These are phyloP conservation scores for Backusella macrospora DNA, from an alignment of 192 early-diverging fungal species.

Conservation along the genomic window DNA sequence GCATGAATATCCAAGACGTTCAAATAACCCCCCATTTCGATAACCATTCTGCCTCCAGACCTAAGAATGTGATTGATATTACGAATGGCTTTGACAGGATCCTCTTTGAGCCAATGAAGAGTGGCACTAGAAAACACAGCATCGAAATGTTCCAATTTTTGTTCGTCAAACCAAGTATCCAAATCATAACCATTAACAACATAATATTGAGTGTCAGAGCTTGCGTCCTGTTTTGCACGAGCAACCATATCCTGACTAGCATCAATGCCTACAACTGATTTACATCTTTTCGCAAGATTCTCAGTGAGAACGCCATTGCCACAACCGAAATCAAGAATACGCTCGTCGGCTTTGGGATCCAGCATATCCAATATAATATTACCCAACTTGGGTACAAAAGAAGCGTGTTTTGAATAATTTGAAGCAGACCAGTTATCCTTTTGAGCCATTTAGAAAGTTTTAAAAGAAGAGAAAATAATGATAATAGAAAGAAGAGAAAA, in stretches of 20 bases:
- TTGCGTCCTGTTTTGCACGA: slow-evolving; percentile 39
- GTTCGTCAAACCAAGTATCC: slow-evolving; percentile 35
- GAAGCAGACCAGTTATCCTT: slow-evolving; percentile 56
- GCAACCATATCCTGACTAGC: slow-evolving; percentile 61
- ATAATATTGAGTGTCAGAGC: slow-evolving; percentile 28
- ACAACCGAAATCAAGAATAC: slow-evolving; percentile 71
- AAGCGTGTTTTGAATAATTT: slow-evolving; percentile 55
- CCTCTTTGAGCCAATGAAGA: slow-evolving; percentile 72
- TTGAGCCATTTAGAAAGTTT: background rate
- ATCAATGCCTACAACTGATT: slow-evolving; percentile 63
- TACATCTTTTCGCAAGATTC: slow-evolving; percentile 47
- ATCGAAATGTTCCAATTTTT: slow-evolving; percentile 57
- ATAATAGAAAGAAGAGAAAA: background rate
- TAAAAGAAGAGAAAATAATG: background rate
- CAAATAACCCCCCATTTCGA: slow-evolving; percentile 57
- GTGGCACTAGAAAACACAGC: slow-evolving; percentile 73
- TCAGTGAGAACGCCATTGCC: slow-evolving; percentile 66
- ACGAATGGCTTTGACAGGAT: slow-evolving; percentile 58
- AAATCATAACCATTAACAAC: slow-evolving; percentile 64
- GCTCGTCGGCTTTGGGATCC: slow-evolving; percentile 50
- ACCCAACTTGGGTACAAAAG: slow-evolving; percentile 59
- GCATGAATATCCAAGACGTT: slow-evolving; percentile 45
- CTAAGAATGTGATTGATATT: slow-evolving; percentile 58
- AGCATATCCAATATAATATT: slow-evolving; percentile 53
- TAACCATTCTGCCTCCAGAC: slow-evolving; percentile 59